These are phyloP conservation scores for Mycena polygramma DNA, from an alignment of 768 basidiomycete genomes.

Conservation along the genomic window DNA sequence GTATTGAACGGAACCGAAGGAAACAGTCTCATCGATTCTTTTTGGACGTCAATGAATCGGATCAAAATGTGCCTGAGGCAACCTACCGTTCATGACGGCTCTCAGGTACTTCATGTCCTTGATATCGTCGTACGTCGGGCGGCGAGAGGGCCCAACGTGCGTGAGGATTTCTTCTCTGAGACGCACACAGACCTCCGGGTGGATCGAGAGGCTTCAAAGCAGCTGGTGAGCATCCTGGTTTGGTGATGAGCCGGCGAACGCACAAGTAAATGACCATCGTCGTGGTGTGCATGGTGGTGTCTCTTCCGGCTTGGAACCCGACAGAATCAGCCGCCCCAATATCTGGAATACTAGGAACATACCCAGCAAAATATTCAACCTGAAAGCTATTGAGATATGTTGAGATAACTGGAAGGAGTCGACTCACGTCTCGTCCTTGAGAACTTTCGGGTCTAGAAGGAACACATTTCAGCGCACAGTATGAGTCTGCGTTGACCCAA, in stretches of 20 bases:
- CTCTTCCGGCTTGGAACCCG: conserved; percentile 22
- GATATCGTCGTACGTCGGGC: conserved; percentile 69
- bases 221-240: background rate
- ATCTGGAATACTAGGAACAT: background rate
- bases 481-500: conserved; percentile 19
- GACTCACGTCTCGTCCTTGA: conserved; percentile 59
- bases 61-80: background rate
- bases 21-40: conserved; percentile 68
- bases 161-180: conserved; percentile 66
- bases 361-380: conserved; percentile 36
- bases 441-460: conserved; percentile 53
- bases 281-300: conserved; percentile 48
- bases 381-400: background rate
- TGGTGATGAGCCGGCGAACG: background rate
- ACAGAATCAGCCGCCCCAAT: background rate
- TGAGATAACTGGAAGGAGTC: background rate
- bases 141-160: conserved; percentile 56
- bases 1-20: conserved; percentile 54
- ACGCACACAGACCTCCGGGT: conserved; percentile 60
- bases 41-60: background rate
- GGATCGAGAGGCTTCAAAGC: conserved; percentile 36
- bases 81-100: conserved; percentile 69
- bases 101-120: conserved; percentile 71
- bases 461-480: background rate
- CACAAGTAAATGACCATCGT: conserved; percentile 54